Evolutionary conservation across 176 grass and related monocot species (phyloP).

Genomic region (Triticum aestivum): DNA sequence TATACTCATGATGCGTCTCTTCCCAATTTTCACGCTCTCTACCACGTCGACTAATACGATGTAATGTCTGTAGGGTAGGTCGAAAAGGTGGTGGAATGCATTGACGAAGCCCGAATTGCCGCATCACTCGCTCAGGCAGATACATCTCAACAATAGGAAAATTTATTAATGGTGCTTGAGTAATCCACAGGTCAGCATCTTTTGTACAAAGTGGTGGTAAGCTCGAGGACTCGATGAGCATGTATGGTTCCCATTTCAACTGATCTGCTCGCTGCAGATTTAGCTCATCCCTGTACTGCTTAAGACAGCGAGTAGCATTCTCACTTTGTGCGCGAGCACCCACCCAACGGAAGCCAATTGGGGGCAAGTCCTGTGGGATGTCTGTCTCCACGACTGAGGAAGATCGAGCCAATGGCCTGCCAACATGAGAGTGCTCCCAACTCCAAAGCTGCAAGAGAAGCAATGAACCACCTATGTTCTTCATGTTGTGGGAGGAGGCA

Average conservation of each 20-base stretch:
- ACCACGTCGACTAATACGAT: constrained; percentile 60
- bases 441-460: constrained; percentile 74
- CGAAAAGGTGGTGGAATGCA: constrained; percentile 59
- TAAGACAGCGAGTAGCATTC: constrained; percentile 55
- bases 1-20: constrained; percentile 50
- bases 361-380: constrained; percentile 33
- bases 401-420: constrained; percentile 48
- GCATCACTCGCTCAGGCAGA: constrained; percentile 65
- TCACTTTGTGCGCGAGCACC: constrained; percentile 55
- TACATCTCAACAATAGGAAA: constrained; percentile 75
- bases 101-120: constrained; percentile 58
- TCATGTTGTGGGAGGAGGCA: constrained; percentile 57
- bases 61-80: constrained; percentile 50
- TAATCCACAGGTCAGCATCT: constrained; percentile 59
- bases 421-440: constrained; percentile 68
- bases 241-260: constrained; percentile 62
- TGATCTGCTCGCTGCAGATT: constrained; percentile 56
- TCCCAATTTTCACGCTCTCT: constrained; percentile 54
- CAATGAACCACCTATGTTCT: constrained; percentile 63
- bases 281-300: constrained; percentile 62
- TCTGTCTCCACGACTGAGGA: constrained; percentile 18
- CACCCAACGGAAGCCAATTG: constrained; percentile 60
- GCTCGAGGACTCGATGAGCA: constrained; percentile 35
- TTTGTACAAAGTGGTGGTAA: constrained; percentile 52
- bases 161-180: constrained; percentile 59